phyloP scores from a whole-genome alignment of 1,284 basidiomycete species.

The Coniophora puteana region DNA sequence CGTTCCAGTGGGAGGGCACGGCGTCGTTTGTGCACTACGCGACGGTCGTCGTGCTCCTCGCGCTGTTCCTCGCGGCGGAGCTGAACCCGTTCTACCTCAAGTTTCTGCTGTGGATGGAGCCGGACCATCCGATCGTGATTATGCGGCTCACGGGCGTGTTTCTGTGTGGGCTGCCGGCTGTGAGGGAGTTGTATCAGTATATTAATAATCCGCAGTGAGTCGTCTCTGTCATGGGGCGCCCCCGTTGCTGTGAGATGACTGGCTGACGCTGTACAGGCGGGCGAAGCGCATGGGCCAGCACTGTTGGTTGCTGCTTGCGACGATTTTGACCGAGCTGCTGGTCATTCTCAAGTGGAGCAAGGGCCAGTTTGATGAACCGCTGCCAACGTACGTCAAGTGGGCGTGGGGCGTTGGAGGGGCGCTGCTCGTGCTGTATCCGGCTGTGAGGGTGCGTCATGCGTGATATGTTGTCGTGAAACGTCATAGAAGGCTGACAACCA shows the following conservation, averaged over 20 bases:
- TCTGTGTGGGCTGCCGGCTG: conserved; percentile 77
- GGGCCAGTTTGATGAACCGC: conserved; percentile 62
- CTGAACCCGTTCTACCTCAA: conserved; percentile 84
- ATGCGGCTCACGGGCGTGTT: conserved; percentile 72
- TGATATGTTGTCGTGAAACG: background rate
- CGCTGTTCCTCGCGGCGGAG: conserved; percentile 79
- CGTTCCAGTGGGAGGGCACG: conserved; percentile 84
- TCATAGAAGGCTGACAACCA: conserved; percentile 6
- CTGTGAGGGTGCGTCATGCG: conserved; percentile 46
- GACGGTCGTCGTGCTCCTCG: conserved; percentile 68
- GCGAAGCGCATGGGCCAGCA: conserved; percentile 85
- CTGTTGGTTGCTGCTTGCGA: conserved; percentile 79
- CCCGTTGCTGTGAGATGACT: conserved; percentile 3
- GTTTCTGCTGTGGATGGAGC: conserved; percentile 83
- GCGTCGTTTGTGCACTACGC: conserved; percentile 72
- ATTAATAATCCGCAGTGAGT: conserved; percentile 73
- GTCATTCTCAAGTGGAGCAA: conserved; percentile 76
- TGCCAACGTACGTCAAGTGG: conserved; percentile 60
- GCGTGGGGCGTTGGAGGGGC: conserved; percentile 57
- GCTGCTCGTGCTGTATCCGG: conserved; percentile 66
- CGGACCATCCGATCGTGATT: conserved; percentile 79
- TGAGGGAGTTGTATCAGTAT: conserved; percentile 76
- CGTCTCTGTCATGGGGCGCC: background rate
- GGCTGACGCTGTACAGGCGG: conserved; percentile 40
- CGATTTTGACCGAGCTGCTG: conserved; percentile 72